These are phyloP conservation scores for Colletotrichum spinosum DNA, from an alignment of 2,329 filamentous ascomycete species.

Conservation along the genomic window DNA sequence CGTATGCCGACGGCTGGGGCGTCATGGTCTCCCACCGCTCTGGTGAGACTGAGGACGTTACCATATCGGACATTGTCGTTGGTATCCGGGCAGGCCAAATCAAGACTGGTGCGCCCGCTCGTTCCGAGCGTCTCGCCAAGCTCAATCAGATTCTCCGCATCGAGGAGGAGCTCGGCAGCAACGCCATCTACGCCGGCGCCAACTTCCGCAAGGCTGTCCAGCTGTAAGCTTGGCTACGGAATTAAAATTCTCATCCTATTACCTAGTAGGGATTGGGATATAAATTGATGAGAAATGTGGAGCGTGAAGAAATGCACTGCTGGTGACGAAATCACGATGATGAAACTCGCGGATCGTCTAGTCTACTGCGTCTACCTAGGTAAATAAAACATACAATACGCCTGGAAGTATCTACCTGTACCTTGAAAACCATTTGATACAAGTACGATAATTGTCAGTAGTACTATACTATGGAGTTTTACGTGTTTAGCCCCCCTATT, in stretches of 20 bases:
- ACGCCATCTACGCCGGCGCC: conserved; percentile 90
- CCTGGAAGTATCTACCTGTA: no score
- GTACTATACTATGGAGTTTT: no score
- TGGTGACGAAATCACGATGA: conserved; percentile 32
- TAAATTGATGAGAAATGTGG: conserved; percentile 34
- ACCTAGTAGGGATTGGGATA: conserved; percentile 1
- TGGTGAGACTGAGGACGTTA: conserved; percentile 99
- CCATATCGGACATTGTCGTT: conserved; percentile 97
- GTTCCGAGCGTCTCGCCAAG: conserved; percentile 98
- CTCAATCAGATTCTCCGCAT: conserved; percentile 99
- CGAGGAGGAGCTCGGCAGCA: conserved; percentile 96
- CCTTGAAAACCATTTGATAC: no score
- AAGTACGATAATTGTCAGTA: no score
- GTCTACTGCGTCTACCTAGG: conserved; percentile 20
- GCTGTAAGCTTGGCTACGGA: conserved; percentile 67
- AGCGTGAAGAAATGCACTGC: conserved; percentile 26
- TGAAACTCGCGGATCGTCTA: conserved; percentile 23
- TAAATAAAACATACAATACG: conserved; percentile 17
- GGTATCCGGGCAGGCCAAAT: conserved; percentile 97
- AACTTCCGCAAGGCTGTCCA: conserved; percentile 94
- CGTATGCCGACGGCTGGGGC: conserved; percentile 94
- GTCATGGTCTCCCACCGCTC: conserved; percentile 99
- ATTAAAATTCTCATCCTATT: conserved; percentile 4
- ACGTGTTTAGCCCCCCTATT: no score
- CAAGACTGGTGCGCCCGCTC: conserved; percentile 96